Evolutionary conservation across 495 filamentous ascomycete genomes (phyloP).

Genomic region (Penicillium fimorum): DNA sequence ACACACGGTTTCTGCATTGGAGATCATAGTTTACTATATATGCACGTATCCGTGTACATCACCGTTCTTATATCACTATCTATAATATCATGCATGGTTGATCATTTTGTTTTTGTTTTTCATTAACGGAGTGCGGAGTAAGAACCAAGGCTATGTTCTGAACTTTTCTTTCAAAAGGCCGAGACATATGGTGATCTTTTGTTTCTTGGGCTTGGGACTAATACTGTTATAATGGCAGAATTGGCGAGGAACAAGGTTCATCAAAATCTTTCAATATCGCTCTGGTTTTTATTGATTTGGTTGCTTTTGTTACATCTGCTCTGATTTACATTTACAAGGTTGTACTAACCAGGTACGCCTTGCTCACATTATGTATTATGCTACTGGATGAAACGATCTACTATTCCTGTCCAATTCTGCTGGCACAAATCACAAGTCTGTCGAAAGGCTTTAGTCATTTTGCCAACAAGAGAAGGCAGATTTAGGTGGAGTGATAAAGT

Average conservation of each 20-base stretch:
- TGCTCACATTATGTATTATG: neutral
- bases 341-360: neutral
- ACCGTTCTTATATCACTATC: neutral
- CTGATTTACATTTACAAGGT: neutral
- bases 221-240: neutral
- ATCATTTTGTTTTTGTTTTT: neutral
- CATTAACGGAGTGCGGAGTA: neutral
- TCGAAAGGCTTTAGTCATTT: no score
- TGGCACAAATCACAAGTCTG: no score
- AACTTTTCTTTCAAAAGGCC: neutral
- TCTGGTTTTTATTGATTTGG: neutral
- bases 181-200: neutral
- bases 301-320: neutral
- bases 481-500: neutral
- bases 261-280: neutral
- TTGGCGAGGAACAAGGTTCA: neutral
- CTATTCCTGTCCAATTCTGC: no score
- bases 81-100: neutral
- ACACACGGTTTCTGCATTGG: slow-evolving; percentile 1
- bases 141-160: neutral
- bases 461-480: no score
- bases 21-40: neutral
- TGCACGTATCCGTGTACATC: neutral
- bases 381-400: no score
- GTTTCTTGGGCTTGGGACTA: neutral